Conservation (phyloP, 2,329 filamentous ascomycete genomes). For the Hypoxylon sp. region DNA sequence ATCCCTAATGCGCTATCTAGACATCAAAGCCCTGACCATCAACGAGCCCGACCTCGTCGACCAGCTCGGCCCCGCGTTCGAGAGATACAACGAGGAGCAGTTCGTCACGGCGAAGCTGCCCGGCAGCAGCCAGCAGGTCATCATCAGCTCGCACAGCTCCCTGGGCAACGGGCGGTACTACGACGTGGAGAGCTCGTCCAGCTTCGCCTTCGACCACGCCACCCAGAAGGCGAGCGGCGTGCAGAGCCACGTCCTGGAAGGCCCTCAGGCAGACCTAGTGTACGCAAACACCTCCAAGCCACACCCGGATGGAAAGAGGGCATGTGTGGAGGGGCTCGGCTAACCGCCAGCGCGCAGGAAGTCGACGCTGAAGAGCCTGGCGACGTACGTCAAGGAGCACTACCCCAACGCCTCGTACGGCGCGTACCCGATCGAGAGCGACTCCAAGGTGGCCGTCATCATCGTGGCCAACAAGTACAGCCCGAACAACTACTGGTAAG, state of each 20-base stretch:
- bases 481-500: slow-evolving; percentile 95
- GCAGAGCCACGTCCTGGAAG: slow-evolving; percentile 84
- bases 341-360: slow-evolving; percentile 66
- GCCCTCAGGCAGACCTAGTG: slow-evolving; percentile 82
- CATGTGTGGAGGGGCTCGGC: slow-evolving; percentile 26
- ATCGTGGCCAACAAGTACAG: slow-evolving; percentile 97
- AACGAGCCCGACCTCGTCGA: slow-evolving; percentile 75
- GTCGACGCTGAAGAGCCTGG: slow-evolving; percentile 83
- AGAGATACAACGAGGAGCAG: slow-evolving; percentile 97
- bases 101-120: slow-evolving; percentile 90
- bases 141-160: slow-evolving; percentile 88
- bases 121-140: slow-evolving; percentile 82
- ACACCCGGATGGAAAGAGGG: not conserved
- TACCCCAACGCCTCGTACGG: slow-evolving; percentile 85
- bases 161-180: slow-evolving; percentile 87
- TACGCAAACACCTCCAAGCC: slow-evolving; percentile 59
- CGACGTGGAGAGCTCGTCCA: slow-evolving; percentile 87
- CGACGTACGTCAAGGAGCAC: slow-evolving; percentile 85
- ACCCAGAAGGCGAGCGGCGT: slow-evolving; percentile 87
- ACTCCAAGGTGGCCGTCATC: slow-evolving; percentile 81
- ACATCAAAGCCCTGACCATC: slow-evolving; percentile 87
- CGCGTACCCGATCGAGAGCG: slow-evolving; percentile 82
- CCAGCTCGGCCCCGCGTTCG: slow-evolving; percentile 84
- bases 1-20: slow-evolving; percentile 62
- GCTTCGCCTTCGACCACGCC: slow-evolving; percentile 88